Conservation (phyloP, 2,329 filamentous ascomycete species). For the Sclerotinia minor region DNA sequence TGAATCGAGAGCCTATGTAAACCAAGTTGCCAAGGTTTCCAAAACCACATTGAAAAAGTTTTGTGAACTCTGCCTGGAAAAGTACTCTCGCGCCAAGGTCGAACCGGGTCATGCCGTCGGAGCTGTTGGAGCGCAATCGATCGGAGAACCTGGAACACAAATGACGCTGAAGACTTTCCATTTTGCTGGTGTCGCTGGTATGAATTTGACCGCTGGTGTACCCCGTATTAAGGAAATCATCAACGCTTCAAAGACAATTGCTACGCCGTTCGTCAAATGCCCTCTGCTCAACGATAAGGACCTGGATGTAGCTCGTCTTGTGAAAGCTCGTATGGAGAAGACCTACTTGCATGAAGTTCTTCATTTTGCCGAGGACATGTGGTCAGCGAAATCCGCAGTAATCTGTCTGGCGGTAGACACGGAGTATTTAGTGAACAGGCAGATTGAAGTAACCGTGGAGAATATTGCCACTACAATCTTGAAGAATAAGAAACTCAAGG, state of each 20-base stretch:
- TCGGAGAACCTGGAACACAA: slow-evolving; percentile 96
- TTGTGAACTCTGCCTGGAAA: slow-evolving; percentile 77
- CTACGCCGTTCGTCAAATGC: slow-evolving; percentile 90
- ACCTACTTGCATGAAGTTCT: slow-evolving; percentile 84
- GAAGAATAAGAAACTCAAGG: slow-evolving; percentile 79
- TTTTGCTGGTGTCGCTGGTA: slow-evolving; percentile 98
- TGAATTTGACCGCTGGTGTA: slow-evolving; percentile 99
- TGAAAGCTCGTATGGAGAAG: slow-evolving; percentile 93
- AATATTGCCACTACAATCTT: slow-evolving; percentile 78
- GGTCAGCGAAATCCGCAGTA: slow-evolving; percentile 73
- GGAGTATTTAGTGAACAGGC: slow-evolving; percentile 74
- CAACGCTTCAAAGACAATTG: slow-evolving; percentile 93
- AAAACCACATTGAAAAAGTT: slow-evolving; percentile 71
- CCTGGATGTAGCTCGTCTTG: slow-evolving; percentile 79
- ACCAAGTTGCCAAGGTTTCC: slow-evolving; percentile 76
- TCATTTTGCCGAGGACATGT: slow-evolving; percentile 81
- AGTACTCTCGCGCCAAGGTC: slow-evolving; percentile 87
- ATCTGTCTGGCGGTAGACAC: slow-evolving; percentile 81
- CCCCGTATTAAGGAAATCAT: slow-evolving; percentile 99
- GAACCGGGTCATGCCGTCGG: slow-evolving; percentile 96
- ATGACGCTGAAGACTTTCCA: slow-evolving; percentile 99
- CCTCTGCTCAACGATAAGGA: slow-evolving; percentile 74
- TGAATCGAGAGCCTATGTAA: slow-evolving; percentile 23
- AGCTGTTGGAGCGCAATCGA: slow-evolving; percentile 94
- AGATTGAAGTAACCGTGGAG: slow-evolving; percentile 71